phyloP scores from a whole-genome alignment of 2,329 filamentous ascomycete genomes.

The Pseudogymnoascus sp. region DNA sequence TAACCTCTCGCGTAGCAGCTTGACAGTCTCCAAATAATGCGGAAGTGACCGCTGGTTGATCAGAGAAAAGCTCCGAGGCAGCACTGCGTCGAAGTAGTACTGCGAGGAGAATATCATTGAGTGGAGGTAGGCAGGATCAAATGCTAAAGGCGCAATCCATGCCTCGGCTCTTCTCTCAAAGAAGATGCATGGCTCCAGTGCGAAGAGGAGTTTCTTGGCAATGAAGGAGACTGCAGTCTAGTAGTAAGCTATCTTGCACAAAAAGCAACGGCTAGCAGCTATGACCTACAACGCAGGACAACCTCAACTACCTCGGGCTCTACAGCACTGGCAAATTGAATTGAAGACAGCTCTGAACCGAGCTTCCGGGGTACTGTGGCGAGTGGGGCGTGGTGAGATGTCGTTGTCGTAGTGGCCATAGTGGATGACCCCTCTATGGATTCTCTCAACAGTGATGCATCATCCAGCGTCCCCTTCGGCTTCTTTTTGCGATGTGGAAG shows the following conservation, averaged over 20 bases:
- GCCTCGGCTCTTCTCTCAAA: slow-evolving; percentile 22
- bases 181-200: slow-evolving; percentile 27
- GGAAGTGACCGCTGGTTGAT: slow-evolving; percentile 13
- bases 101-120: slow-evolving; percentile 29
- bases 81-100: slow-evolving; percentile 26
- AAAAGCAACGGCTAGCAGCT: not conserved
- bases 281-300: slow-evolving; percentile 26
- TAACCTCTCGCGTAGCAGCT: slow-evolving; percentile 29
- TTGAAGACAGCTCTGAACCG: slow-evolving; percentile 21
- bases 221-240: slow-evolving; percentile 26
- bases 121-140: slow-evolving; percentile 32
- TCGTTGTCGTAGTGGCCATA: not conserved
- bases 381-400: not conserved
- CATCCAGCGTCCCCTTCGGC: not conserved
- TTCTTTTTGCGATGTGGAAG: slow-evolving; percentile 15
- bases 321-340: slow-evolving; percentile 24
- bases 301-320: slow-evolving; percentile 21
- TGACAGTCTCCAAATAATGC: slow-evolving; percentile 26
- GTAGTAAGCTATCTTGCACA: not conserved
- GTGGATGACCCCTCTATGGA: not conserved
- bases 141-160: slow-evolving; percentile 28
- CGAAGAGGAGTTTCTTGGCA: slow-evolving; percentile 28
- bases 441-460: not conserved
- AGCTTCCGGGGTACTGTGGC: slow-evolving; percentile 10
- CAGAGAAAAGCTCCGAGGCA: slow-evolving; percentile 10